Percentiles rank a stretch among this genome's conserved stretches.
phyloP scores from a whole-genome alignment of 1,284 basidiomycete species.

The Ganoderma lingzhi region DNA sequence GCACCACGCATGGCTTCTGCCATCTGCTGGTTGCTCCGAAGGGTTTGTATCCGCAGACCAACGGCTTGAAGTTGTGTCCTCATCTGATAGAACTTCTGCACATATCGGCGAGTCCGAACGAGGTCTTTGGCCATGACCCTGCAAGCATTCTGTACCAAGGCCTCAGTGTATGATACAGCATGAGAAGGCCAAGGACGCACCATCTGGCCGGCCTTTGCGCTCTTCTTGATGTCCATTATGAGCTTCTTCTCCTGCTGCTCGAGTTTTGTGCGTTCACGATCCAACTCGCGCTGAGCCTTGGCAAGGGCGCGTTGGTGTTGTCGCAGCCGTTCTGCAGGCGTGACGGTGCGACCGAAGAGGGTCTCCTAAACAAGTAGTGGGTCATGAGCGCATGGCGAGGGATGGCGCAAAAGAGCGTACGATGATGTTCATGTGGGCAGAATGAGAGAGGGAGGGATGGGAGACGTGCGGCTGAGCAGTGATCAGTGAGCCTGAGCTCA shows the following conservation, averaged over 20 bases:
- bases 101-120: constrained; percentile 92
- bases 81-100: constrained; percentile 99
- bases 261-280: constrained; percentile 93
- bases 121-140: constrained; percentile 99
- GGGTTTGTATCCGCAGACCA: constrained; percentile 93
- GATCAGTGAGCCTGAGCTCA: not conserved
- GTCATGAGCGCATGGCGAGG: not conserved
- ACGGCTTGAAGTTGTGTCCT: constrained; percentile 98
- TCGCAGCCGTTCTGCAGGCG: constrained; percentile 94
- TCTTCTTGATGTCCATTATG: constrained; percentile 94
- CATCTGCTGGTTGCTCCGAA: constrained; percentile 99
- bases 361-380: constrained; percentile 70
- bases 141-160: constrained; percentile 81
- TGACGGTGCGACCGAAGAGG: constrained; percentile 92
- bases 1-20: constrained; percentile 99
- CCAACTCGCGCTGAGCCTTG: constrained; percentile 97
- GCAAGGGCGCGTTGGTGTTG: constrained; percentile 96
- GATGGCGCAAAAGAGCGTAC: constrained; percentile 49
- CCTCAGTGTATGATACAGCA: constrained; percentile 21
- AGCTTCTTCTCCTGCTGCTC: constrained; percentile 97
- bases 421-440: constrained; percentile 73
- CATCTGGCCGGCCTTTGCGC: constrained; percentile 95
- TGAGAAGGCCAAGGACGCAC: constrained; percentile 53
- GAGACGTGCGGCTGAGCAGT: not conserved
- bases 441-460: constrained; percentile 11